phyloP scores from a whole-genome alignment of 176 grass and related monocot genomes.

The Zoysia pacifica region DNA sequence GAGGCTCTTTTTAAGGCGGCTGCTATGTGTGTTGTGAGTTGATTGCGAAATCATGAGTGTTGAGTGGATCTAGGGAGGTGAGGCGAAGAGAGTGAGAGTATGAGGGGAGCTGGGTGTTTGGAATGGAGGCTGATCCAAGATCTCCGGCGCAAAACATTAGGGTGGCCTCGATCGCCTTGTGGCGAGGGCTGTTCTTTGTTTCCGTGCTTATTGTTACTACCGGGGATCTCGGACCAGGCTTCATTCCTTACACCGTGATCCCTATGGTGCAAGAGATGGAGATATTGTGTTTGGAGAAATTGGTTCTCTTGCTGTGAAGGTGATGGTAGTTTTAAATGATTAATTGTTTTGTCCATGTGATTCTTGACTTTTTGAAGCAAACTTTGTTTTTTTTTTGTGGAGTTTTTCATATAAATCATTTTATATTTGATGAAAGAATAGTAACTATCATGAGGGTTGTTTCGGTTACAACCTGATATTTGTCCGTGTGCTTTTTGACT shows the following conservation, averaged over 20 bases:
- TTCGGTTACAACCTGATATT: too few relatives aligned
- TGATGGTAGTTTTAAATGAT: background rate
- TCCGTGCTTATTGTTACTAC: background rate
- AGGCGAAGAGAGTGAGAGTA: background rate
- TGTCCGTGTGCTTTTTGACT: too few relatives aligned
- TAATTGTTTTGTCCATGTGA: background rate
- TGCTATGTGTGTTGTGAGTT: background rate
- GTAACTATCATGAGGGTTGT: too few relatives aligned
- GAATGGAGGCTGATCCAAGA: conserved; percentile 63
- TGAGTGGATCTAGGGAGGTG: background rate
- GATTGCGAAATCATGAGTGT: conserved; percentile 48
- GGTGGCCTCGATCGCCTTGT: background rate
- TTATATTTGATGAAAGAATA: too few relatives aligned
- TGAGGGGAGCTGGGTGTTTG: conserved; percentile 37
- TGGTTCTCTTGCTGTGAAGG: background rate
- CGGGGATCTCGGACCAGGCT: conserved; percentile 53
- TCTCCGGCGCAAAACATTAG: background rate
- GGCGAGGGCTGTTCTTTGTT: background rate
- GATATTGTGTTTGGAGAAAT: background rate
- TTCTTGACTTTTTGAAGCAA: background rate
- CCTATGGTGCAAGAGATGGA: fast-evolving
- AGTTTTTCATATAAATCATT: too few relatives aligned
- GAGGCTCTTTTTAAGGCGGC: conserved; percentile 30
- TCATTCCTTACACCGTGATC: conserved; percentile 46
- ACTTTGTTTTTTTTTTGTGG: background rate